These are phyloP conservation scores for Melampsora larici-populina DNA, from an alignment of 1,284 basidiomycete genomes.

Conservation along the genomic window DNA sequence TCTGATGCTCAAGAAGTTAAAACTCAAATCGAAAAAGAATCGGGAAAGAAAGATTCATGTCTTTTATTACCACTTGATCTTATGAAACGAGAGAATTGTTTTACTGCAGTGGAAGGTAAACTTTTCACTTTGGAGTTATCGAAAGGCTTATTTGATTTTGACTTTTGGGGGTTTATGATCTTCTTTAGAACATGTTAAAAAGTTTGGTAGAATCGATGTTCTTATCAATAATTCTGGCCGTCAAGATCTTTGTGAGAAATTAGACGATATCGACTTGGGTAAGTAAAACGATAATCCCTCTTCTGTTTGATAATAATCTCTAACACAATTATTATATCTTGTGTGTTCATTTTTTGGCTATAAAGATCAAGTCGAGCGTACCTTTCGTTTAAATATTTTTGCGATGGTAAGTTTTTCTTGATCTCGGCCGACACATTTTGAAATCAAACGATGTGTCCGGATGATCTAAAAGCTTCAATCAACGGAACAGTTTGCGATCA, in stretches of 20 bases:
- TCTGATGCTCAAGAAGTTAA: constrained; percentile 60
- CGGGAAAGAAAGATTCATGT: constrained; percentile 53
- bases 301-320: not conserved
- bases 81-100: constrained; percentile 43
- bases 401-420: constrained; percentile 62
- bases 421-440: constrained; percentile 44
- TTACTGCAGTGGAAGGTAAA: constrained; percentile 23
- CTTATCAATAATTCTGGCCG: constrained; percentile 67
- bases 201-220: constrained; percentile 60
- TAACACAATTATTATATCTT: not conserved
- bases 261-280: constrained; percentile 60
- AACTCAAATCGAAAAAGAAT: constrained; percentile 54
- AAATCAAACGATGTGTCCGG: not conserved
- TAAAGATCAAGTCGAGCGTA: constrained; percentile 58
- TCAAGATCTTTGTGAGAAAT: constrained; percentile 59
- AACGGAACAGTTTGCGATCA: constrained; percentile 45
- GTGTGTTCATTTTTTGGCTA: not conserved
- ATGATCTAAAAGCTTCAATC: no score
- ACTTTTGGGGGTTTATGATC: not conserved
- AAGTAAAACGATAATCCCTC: not conserved
- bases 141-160: no score
- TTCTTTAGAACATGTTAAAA: constrained; percentile 57
- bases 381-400: constrained; percentile 63
- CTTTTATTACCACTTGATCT: constrained; percentile 60
- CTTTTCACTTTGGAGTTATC: not conserved